phyloP scores from a whole-genome alignment of 768 basidiomycete genomes.

The Suillus weaverae region DNA sequence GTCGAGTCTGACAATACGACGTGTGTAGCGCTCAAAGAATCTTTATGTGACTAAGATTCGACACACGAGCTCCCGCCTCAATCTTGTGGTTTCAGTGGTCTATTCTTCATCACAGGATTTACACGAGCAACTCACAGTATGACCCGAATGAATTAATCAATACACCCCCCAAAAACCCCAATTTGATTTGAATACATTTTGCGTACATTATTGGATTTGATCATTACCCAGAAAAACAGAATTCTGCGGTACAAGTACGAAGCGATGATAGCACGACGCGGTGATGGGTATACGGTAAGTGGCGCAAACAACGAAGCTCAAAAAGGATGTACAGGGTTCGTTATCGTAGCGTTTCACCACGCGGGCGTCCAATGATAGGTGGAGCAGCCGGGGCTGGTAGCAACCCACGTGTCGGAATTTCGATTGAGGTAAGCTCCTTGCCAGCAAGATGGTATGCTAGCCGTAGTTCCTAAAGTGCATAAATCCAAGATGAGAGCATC shows the following conservation, averaged over 20 bases:
- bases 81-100: too few species aligned
- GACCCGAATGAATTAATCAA: background rate
- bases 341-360: constrained; percentile 31
- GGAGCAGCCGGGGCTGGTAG: constrained; percentile 25
- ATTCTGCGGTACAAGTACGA: background rate
- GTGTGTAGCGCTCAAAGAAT: background rate
- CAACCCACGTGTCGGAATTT: constrained; percentile 28
- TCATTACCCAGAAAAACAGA: background rate
- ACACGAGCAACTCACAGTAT: background rate
- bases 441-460: constrained; percentile 43
- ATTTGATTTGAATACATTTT: background rate
- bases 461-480: constrained; percentile 47
- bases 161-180: background rate
- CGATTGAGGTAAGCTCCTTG: constrained; percentile 46
- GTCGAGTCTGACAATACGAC: too few species aligned
- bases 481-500: constrained; percentile 1
- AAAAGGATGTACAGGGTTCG: constrained; percentile 17
- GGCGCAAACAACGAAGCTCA: constrained; percentile 11
- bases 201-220: background rate
- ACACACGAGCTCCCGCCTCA: too few species aligned
- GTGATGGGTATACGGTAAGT: constrained; percentile 3
- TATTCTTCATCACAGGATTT: too few species aligned
- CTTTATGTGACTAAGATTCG: background rate
- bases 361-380: constrained; percentile 29
- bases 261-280: background rate